phyloP scores from a whole-genome alignment of 225 moss, liverwort and hornwort species.

The Asterella californica region DNA sequence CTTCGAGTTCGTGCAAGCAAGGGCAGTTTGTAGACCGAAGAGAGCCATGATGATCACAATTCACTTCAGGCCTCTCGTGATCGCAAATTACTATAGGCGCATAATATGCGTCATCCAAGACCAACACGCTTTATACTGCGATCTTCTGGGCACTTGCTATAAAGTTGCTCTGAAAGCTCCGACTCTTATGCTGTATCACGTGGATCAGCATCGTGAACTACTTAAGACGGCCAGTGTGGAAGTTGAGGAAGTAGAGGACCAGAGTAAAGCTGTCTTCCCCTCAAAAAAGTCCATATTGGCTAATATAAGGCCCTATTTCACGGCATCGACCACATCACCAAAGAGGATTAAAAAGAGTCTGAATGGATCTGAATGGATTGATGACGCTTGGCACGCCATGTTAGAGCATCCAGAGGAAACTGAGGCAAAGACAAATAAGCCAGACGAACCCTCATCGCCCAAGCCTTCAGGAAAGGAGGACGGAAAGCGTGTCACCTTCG shows the following conservation, averaged over 20 bases:
- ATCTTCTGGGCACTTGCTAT: constrained; percentile 75
- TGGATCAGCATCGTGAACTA: constrained; percentile 88
- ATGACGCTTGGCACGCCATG: constrained; percentile 41
- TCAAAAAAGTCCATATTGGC: constrained; percentile 34
- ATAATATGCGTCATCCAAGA: constrained; percentile 72
- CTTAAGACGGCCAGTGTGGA: constrained; percentile 70
- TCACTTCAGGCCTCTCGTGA: constrained; percentile 65
- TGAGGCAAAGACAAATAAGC: constrained; percentile 20
- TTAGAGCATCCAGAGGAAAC: constrained; percentile 26
- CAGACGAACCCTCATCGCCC: constrained; percentile 27
- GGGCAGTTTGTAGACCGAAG: constrained; percentile 54
- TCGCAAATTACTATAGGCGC: constrained; percentile 81
- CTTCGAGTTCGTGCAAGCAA: constrained; percentile 63
- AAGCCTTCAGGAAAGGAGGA: constrained; percentile 8
- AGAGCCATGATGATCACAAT: constrained; percentile 66
- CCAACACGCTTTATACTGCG: constrained; percentile 82
- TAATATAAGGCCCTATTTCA: constrained; percentile 37
- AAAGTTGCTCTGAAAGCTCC: constrained; percentile 66
- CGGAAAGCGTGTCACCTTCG: constrained; percentile 20
- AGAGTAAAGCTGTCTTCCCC: constrained; percentile 26
- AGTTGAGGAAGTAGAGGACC: constrained; percentile 52
- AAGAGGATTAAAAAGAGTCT: constrained; percentile 31
- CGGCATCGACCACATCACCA: constrained; percentile 20
- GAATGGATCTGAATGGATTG: constrained; percentile 37
- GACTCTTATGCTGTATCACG: constrained; percentile 78